Percentiles rank a stretch among this genome's conserved stretches.
Conservation (phyloP, 1,139 yeast species). For the Taiozyma sp. region DNA sequence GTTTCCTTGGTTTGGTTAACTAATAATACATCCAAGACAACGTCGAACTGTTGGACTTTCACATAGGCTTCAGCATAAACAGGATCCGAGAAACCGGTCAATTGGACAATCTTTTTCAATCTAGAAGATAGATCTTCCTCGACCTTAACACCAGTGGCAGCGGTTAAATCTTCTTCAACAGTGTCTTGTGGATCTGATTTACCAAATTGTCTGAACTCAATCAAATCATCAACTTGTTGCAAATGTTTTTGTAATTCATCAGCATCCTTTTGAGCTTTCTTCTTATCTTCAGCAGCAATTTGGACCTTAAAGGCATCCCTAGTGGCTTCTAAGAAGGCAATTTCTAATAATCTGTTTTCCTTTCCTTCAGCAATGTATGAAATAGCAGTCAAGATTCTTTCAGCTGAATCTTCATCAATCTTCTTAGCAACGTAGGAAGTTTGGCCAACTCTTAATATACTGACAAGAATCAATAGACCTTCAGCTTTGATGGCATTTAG, state of each 20-base stretch:
- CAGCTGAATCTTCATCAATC: slow-evolving; percentile 94
- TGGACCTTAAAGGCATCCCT: slow-evolving; percentile 73
- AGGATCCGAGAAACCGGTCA: slow-evolving; percentile 97
- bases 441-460: slow-evolving; percentile 86
- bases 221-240: slow-evolving; percentile 77
- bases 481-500: slow-evolving; percentile 90
- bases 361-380: slow-evolving; percentile 36
- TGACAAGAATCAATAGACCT: slow-evolving; percentile 88
- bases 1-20: slow-evolving; percentile 94
- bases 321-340: slow-evolving; percentile 84
- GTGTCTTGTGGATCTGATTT: slow-evolving; percentile 36
- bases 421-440: slow-evolving; percentile 67
- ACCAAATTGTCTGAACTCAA: slow-evolving; percentile 78
- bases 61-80: slow-evolving; percentile 97
- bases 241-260: slow-evolving; percentile 60
- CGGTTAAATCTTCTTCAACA: slow-evolving; percentile 43
- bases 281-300: slow-evolving; percentile 48
- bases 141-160: slow-evolving; percentile 43
- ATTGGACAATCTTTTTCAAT: slow-evolving; percentile 81
- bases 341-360: slow-evolving; percentile 44
- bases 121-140: slow-evolving; percentile 67
- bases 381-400: slow-evolving; percentile 82
- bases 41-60: slow-evolving; percentile 93
- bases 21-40: slow-evolving; percentile 85
- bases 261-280: slow-evolving; percentile 54